Percentiles rank a stretch among this genome's conserved stretches.
phyloP scores from a whole-genome alignment of 352 stramenopile genomes.

The Phytopythium chamaehyphon region DNA sequence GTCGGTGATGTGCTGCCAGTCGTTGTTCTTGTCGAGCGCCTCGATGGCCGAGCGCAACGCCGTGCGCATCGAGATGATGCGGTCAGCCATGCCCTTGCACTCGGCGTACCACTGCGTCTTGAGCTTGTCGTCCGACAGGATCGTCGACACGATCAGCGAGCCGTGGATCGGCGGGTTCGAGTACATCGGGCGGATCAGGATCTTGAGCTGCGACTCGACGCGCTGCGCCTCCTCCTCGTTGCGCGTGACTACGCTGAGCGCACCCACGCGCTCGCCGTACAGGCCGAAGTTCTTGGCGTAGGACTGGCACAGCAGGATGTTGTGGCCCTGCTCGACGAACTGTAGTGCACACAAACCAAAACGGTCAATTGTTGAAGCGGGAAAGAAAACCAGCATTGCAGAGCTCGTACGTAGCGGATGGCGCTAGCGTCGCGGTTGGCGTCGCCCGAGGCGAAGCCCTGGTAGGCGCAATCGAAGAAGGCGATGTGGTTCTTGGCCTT shows the following conservation, averaged over 20 bases:
- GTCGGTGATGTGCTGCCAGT: constrained; percentile 98
- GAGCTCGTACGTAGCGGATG: constrained; percentile 77
- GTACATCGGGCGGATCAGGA: constrained; percentile 99
- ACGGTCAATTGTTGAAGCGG: background rate
- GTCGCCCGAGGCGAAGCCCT: constrained; percentile 98
- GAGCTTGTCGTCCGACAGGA: constrained; percentile 92
- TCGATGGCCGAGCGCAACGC: constrained; percentile 79
- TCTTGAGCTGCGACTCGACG: constrained; percentile 98
- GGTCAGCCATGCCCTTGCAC: constrained; percentile 95
- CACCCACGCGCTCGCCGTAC: constrained; percentile 98
- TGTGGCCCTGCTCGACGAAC: constrained; percentile 98
- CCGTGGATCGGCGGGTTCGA: constrained; percentile 99
- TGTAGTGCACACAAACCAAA: constrained; percentile 3
- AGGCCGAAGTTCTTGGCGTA: constrained; percentile 99
- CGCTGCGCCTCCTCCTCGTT: constrained; percentile 94
- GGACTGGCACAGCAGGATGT: constrained; percentile 96
- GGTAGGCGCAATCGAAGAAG: constrained; percentile 99
- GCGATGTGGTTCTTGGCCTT: constrained; percentile 95
- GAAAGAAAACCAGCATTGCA: background rate
- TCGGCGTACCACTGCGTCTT: constrained; percentile 93
- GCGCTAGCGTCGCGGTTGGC: constrained; percentile 93
- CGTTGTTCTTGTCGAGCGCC: constrained; percentile 69
- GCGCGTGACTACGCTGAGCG: constrained; percentile 93
- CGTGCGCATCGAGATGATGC: constrained; percentile 94
- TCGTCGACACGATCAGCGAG: constrained; percentile 96